A percentile compares a stretch with the other conserved stretches of the same genome.
phyloP scores from a whole-genome alignment of 257 asterid genomes.

The Linaria vulgaris region DNA sequence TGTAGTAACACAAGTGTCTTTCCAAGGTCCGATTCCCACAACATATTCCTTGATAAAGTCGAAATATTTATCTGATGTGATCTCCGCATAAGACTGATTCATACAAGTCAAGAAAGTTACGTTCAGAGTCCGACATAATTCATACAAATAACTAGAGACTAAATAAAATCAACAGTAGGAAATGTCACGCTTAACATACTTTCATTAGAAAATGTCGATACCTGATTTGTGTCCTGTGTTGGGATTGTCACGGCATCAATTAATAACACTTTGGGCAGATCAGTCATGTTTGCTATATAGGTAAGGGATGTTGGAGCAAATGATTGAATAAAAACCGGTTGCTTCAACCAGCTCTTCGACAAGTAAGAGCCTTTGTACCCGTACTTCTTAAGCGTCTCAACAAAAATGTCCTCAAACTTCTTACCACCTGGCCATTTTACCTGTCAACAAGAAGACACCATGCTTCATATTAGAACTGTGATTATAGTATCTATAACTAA shows the following conservation, averaged over 20 bases:
- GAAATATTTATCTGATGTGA: constrained; percentile 84
- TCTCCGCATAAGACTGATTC: constrained; percentile 77
- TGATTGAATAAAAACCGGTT: constrained; percentile 86
- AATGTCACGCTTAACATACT: background rate
- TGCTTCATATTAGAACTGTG: too few species aligned
- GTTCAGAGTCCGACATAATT: background rate
- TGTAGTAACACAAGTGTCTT: constrained; percentile 61
- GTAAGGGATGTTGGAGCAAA: constrained; percentile 89
- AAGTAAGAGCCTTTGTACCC: constrained; percentile 84
- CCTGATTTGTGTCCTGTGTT: constrained; percentile 98
- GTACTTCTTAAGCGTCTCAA: constrained; percentile 66
- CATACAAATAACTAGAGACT: too few species aligned
- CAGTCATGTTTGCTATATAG: constrained; percentile 66
- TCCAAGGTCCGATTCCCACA: constrained; percentile 97
- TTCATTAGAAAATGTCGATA: constrained; percentile 21
- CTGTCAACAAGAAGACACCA: constrained; percentile 37
- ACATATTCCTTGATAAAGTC: constrained; percentile 80
- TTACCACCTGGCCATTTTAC: constrained; percentile 87
- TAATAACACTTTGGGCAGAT: constrained; percentile 78
- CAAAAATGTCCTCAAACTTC: constrained; percentile 85
- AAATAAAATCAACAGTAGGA: background rate
- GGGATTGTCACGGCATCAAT: constrained; percentile 52
- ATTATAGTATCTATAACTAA: too few species aligned
- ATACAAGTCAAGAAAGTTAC: constrained; percentile 16
- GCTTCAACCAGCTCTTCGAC: constrained; percentile 83